Base-by-base conservation (phyloP, 2,329 filamentous ascomycete genomes). In the Ophiostoma novo-ulmi region DNA sequence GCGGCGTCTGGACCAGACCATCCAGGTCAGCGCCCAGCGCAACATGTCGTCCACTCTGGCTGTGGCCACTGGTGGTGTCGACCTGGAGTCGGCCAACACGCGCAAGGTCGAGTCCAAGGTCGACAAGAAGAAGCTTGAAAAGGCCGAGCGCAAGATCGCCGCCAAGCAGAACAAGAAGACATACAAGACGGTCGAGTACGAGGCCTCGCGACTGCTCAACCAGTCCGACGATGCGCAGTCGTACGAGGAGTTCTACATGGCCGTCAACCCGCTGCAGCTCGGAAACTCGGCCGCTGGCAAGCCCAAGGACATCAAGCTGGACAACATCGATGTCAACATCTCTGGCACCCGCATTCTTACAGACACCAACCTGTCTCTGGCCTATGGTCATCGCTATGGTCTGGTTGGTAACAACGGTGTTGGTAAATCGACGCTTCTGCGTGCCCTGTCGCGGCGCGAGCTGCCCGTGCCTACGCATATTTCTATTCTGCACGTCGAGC, bases 161-260 rank as follows among this genome's bases (percentile, higher is more conserved):
- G 94, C 94, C 77, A 99, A 99, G 84, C 95, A 98, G 83, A 95
- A 93, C 82, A 97, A 97, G 85, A 99, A 99, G 84, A 88, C 89
- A 48, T 97, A 95, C 89, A 98, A 98, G 86, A 97, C 91, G 70
- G 95, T 99, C 75, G 92, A 97, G 81, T 99, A 99, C 80, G 95
- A 99, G 82, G 92, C 95, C 0, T 98, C 95, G 14, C 89, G 89
- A 75, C 84, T 99, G 75, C 88, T 99, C 75, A 90, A 96, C 78
- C 88, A 92, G 80, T 86, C 92, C 4, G 91, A 94, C 76, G 87
- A 90, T 76, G 84, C 94, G 14, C 90, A 97, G 84, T 96, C 93
- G 58, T 99, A 99, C 79, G 95, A 99, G 81, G 95, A 99, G 79
- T 98, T 99, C 82, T 99, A 97, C 87, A 98, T 99, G 95, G 91